A percentile compares a stretch with the other conserved stretches of the same genome.
These are phyloP conservation scores for Paspalum vaginatum DNA, from an alignment of 176 grass and related monocot species.

Conservation along the genomic window DNA sequence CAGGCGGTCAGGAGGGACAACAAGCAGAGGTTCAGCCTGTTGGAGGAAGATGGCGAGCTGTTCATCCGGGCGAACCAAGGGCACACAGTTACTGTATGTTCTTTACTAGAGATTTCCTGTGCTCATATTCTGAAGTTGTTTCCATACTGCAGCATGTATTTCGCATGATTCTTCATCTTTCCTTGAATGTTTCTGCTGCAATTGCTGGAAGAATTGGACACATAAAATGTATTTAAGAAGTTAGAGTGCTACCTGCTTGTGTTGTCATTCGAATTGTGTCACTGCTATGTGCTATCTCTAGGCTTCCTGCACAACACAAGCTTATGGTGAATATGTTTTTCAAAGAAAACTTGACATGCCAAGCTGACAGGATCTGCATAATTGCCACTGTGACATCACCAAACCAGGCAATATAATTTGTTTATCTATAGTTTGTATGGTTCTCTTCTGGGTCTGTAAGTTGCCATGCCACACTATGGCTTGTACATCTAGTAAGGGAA, in stretches of 20 bases:
- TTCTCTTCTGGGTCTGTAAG: neutral
- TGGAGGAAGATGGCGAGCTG: slow-evolving; percentile 85
- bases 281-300: neutral
- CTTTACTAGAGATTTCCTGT: neutral
- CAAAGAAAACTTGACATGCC: too few species aligned
- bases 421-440: neutral
- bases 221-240: neutral
- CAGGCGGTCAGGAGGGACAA: slow-evolving; percentile 79
- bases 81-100: slow-evolving; percentile 69
- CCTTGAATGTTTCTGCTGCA: neutral
- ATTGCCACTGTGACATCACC: slow-evolving; percentile 30
- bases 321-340: too few species aligned
- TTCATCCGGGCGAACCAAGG: slow-evolving; percentile 90
- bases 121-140: neutral
- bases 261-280: slow-evolving; percentile 1
- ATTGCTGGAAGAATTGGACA: neutral
- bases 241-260: neutral
- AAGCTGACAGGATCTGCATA: slow-evolving; percentile 40
- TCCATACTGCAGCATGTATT: neutral
- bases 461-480: neutral
- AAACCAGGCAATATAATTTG: slow-evolving; percentile 28
- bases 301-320: neutral
- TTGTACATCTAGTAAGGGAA: neutral
- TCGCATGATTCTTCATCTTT: neutral
- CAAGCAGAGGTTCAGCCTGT: slow-evolving; percentile 83